Percentiles rank a stretch among this genome's conserved stretches.
Evolutionary conservation across 768 basidiomycete species (phyloP).

Genomic region (Russula olivacea): DNA sequence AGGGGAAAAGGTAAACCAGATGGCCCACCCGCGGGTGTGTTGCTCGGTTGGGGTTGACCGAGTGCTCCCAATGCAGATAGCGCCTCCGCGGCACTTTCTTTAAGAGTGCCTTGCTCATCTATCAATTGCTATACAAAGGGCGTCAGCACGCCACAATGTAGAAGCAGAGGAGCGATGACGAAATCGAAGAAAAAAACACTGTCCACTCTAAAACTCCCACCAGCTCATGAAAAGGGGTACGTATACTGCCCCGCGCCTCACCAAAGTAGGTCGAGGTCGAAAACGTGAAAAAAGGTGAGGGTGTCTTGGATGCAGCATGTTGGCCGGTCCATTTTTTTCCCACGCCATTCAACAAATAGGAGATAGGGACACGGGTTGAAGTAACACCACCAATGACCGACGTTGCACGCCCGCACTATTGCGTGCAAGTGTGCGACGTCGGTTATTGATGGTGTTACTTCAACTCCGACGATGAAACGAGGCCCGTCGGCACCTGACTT

Average conservation of each 20-base stretch:
- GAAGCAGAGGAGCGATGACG: constrained; percentile 11
- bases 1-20: constrained; percentile 21
- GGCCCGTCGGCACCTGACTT: constrained; percentile 19
- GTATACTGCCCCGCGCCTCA: background rate
- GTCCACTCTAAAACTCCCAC: background rate
- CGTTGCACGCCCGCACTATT: background rate
- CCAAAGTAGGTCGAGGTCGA: background rate
- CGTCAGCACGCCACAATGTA: constrained; percentile 3
- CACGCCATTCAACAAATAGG: constrained; percentile 19
- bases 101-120: constrained; percentile 27
- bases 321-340: constrained; percentile 1
- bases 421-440: background rate
- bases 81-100: constrained; percentile 30
- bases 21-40: constrained; percentile 15
- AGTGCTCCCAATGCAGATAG: constrained; percentile 30
- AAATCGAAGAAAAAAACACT: background rate
- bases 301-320: background rate
- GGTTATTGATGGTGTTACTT: too few species aligned
- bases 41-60: constrained; percentile 5
- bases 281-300: background rate
- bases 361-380: background rate
- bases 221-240: background rate
- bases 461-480: background rate
- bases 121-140: constrained; percentile 16
- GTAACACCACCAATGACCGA: background rate